phyloP scores from a whole-genome alignment of 768 basidiomycete species.

The Agrocybe praecox region DNA sequence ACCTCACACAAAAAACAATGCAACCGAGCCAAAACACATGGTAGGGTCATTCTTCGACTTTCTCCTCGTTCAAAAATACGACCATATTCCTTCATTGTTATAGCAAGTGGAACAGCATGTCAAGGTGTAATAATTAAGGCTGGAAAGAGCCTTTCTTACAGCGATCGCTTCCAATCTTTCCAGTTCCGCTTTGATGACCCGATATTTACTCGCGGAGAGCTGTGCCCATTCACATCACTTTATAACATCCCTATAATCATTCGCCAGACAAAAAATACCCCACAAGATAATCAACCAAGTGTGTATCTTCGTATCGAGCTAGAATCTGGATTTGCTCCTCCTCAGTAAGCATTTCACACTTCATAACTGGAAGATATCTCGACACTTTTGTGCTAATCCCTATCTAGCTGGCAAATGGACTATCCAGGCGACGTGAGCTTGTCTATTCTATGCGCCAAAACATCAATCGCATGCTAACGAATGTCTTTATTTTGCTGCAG shows the following conservation, averaged over 20 bases:
- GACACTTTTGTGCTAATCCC: background rate
- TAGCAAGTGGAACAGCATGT: background rate
- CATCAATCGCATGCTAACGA: too few species aligned
- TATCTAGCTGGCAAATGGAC: conserved; percentile 14
- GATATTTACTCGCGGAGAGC: conserved; percentile 17
- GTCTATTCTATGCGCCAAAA: background rate
- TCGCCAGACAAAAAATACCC: background rate
- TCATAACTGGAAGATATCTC: background rate
- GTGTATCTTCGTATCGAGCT: conserved; percentile 16
- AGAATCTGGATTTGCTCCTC: conserved; percentile 11
- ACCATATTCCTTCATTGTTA: background rate
- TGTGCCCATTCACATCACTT: conserved; percentile 15
- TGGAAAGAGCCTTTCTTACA: background rate
- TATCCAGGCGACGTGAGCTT: conserved; percentile 10
- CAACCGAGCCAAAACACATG: background rate
- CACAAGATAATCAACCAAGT: conserved; percentile 12
- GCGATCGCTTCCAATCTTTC: conserved; percentile 2
- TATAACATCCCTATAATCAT: conserved; percentile 16
- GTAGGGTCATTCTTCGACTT: background rate
- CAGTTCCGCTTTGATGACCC: conserved; percentile 6
- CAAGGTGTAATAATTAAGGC: conserved; percentile 3
- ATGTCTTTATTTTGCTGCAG: conserved; percentile 5
- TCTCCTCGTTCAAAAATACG: background rate
- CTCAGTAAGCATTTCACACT: background rate
- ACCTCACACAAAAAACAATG: conserved; percentile 10